Base-by-base conservation (phyloP, 2,329 filamentous ascomycete genomes). In the Colletotrichum eremochloae region DNA sequence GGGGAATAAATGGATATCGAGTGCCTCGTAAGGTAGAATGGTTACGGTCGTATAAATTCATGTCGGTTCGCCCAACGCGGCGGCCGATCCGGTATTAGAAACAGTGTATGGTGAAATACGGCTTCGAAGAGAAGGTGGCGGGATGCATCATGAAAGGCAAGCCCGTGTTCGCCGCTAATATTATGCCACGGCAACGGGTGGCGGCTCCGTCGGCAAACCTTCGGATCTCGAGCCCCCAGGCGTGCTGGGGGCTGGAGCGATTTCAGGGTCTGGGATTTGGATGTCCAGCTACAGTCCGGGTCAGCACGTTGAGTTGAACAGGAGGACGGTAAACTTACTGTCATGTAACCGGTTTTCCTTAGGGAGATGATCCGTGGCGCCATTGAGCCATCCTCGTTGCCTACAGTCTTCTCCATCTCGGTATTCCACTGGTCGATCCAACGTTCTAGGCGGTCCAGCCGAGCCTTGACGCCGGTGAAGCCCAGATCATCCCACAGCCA, bases 401-500 rank as follows among this genome's bases (percentile, higher is more conserved):
- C 83, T 66, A 84, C 77, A 5, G 85, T 83, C 79, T 87, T 88
- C 77, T 90, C 89, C 86, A 91, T 89, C 74, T 94, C 89, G 11
- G 81, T 79, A 80, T 99, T 99, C 95, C 96, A 98, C 71, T 90
- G 87, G 75, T 97, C 93, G 66, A 99, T 88, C 91, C 94, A 97
- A 48, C 81, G 82, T 82, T 99, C 96, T 24, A 98, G 83, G 12
- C 84, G 86, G 67, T 86, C 88, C 57, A 97, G 81, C 67, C 91
- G 88, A 31, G 86, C 84, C 84, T 98, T 98, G 71, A 93, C 88
- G 11, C 88, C 90, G 4, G 93, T 93, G 46, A 94, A 83, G 1
- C 96, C 95, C 31, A 96, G 77, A 79, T 98, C 96, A 71, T 99
- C 96, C 94, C 95, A 98, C 44, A 98, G 78, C 94, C 95, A 99